A percentile compares a stretch with the other conserved stretches of the same genome.
Evolutionary conservation across 164 flowering plant genomes (phyloP).

Genomic region (grape (Vitis vinifera)): DNA sequence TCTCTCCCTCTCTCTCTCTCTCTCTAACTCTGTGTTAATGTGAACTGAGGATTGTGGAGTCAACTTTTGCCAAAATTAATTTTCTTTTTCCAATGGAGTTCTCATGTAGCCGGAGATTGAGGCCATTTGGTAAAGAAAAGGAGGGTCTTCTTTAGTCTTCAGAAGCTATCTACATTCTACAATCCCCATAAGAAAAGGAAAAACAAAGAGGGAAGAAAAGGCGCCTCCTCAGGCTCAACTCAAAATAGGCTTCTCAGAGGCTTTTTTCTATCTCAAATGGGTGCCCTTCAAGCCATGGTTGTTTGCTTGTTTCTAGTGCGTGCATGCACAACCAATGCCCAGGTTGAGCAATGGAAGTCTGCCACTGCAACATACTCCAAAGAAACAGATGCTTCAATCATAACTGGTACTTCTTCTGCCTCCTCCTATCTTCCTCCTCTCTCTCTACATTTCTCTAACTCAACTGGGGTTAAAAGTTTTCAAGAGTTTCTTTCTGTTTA

Average conservation of each 20-base stretch:
- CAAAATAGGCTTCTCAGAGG: background rate
- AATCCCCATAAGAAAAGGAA: conserved; percentile 9
- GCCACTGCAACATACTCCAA: conserved; percentile 73
- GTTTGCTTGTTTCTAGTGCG: conserved; percentile 20
- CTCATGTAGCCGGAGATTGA: conserved; percentile 1
- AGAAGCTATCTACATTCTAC: background rate
- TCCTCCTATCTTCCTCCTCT: background rate
- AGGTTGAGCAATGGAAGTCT: conserved; percentile 56
- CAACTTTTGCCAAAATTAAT: conserved; percentile 2
- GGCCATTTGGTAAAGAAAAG: conserved; percentile 5
- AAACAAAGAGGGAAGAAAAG: background rate
- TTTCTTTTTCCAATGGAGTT: background rate
- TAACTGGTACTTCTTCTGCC: conserved; percentile 39
- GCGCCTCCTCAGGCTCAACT: background rate
- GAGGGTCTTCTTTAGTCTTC: background rate
- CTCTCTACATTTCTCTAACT: background rate
- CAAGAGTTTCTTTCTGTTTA: background rate
- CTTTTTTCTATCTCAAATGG: conserved; percentile 17
- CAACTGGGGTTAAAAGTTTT: background rate
- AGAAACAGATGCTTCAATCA: conserved; percentile 55
- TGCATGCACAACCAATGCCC: background rate
- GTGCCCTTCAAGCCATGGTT: conserved; percentile 15
- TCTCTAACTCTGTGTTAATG: background rate
- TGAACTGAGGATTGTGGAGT: conserved; percentile 1
- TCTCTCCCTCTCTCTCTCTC: background rate